Evolutionary conservation across 2,329 filamentous ascomycete genomes (phyloP).

Genomic region (Colletotrichum horii): DNA sequence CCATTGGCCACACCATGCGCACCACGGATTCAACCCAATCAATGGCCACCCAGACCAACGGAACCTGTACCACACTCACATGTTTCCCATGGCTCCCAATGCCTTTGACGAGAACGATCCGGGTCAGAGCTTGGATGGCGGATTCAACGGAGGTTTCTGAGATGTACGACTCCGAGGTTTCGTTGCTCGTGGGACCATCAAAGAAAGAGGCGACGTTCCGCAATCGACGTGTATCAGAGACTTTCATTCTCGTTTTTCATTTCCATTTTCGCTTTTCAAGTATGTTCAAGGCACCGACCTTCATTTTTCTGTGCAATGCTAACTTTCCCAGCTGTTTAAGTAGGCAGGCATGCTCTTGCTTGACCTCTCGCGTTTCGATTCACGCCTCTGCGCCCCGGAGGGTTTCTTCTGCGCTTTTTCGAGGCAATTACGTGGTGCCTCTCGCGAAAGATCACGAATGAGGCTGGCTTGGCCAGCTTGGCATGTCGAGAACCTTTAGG

Average conservation of each 20-base stretch:
- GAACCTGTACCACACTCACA: neutral
- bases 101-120: neutral
- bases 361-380: neutral
- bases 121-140: neutral
- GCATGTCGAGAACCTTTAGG: neutral
- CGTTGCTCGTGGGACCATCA: neutral
- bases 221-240: neutral
- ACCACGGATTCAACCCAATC: neutral
- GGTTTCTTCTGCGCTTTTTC: neutral
- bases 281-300: neutral
- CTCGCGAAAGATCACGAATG: neutral
- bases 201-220: neutral
- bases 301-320: neutral
- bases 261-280: neutral
- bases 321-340: conserved; percentile 10
- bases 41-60: neutral
- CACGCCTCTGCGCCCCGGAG: neutral
- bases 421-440: neutral
- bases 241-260: neutral
- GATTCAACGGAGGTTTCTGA: neutral
- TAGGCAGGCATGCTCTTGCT: neutral
- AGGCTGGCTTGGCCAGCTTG: neutral
- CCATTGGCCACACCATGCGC: neutral
- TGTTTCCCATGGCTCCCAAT: neutral
- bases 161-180: neutral